A percentile compares a stretch with the other conserved stretches of the same genome.
Conservation (phyloP, 2,329 filamentous ascomycete genomes). For the Verticillium alfalfae region DNA sequence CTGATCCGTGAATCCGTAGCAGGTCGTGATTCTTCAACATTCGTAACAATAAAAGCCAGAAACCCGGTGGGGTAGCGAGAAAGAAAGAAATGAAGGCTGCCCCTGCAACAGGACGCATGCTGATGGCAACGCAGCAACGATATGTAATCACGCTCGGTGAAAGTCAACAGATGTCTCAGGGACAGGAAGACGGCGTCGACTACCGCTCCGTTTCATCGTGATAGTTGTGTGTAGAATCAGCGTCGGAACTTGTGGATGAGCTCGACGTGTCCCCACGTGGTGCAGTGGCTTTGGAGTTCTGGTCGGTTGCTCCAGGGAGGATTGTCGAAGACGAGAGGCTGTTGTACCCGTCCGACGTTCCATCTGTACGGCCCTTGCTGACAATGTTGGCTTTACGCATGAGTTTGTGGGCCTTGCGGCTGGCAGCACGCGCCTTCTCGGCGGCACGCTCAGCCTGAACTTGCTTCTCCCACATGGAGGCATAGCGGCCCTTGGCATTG, state of each 20-base stretch:
- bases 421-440: constrained; percentile 46
- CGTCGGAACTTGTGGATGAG: constrained; percentile 24
- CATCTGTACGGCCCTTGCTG: constrained; percentile 29
- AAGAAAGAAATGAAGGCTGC: constrained; percentile 1
- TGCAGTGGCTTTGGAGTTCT: constrained; percentile 22
- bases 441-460: constrained; percentile 70
- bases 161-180: not conserved
- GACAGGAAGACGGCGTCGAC: not conserved
- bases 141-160: not conserved
- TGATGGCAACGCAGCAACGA: not conserved
- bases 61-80: constrained; percentile 1
- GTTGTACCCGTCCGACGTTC: constrained; percentile 38
- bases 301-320: constrained; percentile 25
- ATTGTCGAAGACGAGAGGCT: constrained; percentile 40
- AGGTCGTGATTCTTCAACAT: not conserved
- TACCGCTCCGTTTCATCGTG: constrained; percentile 8
- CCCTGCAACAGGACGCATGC: not conserved
- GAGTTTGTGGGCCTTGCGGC: constrained; percentile 34
- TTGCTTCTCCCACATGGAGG: constrained; percentile 86
- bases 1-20: constrained; percentile 11
- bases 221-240: constrained; percentile 22
- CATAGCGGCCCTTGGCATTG: constrained; percentile 65
- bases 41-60: not conserved
- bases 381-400: constrained; percentile 46
- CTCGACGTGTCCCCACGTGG: constrained; percentile 22